These are phyloP conservation scores for Thelonectria olida DNA, from an alignment of 2,329 filamentous ascomycete genomes.

Conservation along the genomic window DNA sequence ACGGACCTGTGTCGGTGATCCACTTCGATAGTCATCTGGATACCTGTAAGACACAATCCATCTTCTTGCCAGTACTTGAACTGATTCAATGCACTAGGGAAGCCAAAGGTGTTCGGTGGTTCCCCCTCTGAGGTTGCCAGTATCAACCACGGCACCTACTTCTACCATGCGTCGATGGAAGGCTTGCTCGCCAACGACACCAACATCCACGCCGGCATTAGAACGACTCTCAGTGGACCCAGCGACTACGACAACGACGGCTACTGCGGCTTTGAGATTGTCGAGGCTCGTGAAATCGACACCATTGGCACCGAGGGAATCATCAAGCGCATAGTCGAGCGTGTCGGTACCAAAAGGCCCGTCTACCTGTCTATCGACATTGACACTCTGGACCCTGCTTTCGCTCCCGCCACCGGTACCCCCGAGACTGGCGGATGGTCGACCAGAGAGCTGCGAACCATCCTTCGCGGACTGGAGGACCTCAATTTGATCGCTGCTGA, in stretches of 20 bases:
- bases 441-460: slow-evolving; percentile 76
- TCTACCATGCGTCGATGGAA: slow-evolving; percentile 83
- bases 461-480: slow-evolving; percentile 73
- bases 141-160: slow-evolving; percentile 91
- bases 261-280: slow-evolving; percentile 83
- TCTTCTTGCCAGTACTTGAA: accelerated
- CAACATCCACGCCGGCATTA: slow-evolving; percentile 88
- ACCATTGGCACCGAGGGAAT: slow-evolving; percentile 71
- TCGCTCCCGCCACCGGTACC: slow-evolving; percentile 78
- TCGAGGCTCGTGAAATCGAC: slow-evolving; percentile 67
- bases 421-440: slow-evolving; percentile 82
- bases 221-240: slow-evolving; percentile 77
- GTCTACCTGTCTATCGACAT: slow-evolving; percentile 88
- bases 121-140: slow-evolving; percentile 78
- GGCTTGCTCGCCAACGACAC: slow-evolving; percentile 82
- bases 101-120: slow-evolving; percentile 87
- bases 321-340: slow-evolving; percentile 78
- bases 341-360: slow-evolving; percentile 77
- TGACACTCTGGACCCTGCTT: slow-evolving; percentile 84
- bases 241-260: slow-evolving; percentile 79
- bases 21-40: slow-evolving; percentile 73
- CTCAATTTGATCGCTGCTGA: slow-evolving; percentile 76
- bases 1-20: slow-evolving; percentile 68
- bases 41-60: slow-evolving; percentile 60
- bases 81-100: slow-evolving; percentile 60